Evolutionary conservation across 306 rosid species (phyloP).

Genomic region (Alnus rubra): DNA sequence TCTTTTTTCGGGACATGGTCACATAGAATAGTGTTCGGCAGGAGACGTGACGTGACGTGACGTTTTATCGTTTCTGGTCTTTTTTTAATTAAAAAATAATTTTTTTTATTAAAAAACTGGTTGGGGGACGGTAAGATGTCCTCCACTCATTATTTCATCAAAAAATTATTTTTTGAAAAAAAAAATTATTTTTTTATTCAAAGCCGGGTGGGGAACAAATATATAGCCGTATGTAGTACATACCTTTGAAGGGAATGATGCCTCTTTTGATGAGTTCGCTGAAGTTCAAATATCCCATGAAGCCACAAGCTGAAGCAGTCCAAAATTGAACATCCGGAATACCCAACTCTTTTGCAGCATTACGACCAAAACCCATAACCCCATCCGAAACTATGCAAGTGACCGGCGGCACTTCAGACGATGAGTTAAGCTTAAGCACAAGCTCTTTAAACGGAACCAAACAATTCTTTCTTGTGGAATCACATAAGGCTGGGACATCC

Average conservation of each 20-base stretch:
- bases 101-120: too few species aligned
- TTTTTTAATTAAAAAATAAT: too few species aligned
- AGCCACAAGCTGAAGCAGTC: slow-evolving; percentile 47
- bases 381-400: slow-evolving; percentile 40
- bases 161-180: too few species aligned
- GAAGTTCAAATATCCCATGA: slow-evolving; percentile 36
- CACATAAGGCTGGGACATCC: slow-evolving; percentile 29
- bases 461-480: slow-evolving; percentile 30
- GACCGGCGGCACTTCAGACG: slow-evolving; percentile 24
- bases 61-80: too few species aligned
- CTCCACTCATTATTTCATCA: too few species aligned
- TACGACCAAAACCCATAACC: slow-evolving; percentile 29
- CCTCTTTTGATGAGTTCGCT: slow-evolving; percentile 32
- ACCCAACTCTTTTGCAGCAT: slow-evolving; percentile 34
- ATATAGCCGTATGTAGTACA: too few species aligned
- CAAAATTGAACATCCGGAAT: slow-evolving; percentile 40
- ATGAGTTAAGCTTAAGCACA: slow-evolving; percentile 22
- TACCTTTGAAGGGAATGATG: slow-evolving; percentile 44
- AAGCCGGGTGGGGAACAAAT: too few species aligned
- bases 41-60: too few species aligned
- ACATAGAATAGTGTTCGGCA: too few species aligned
- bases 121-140: too few species aligned
- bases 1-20: too few species aligned
- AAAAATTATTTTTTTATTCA: too few species aligned
- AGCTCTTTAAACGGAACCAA: slow-evolving; percentile 32